Conservation (phyloP, 2,329 filamentous ascomycete genomes). For the Alternaria longipes region DNA sequence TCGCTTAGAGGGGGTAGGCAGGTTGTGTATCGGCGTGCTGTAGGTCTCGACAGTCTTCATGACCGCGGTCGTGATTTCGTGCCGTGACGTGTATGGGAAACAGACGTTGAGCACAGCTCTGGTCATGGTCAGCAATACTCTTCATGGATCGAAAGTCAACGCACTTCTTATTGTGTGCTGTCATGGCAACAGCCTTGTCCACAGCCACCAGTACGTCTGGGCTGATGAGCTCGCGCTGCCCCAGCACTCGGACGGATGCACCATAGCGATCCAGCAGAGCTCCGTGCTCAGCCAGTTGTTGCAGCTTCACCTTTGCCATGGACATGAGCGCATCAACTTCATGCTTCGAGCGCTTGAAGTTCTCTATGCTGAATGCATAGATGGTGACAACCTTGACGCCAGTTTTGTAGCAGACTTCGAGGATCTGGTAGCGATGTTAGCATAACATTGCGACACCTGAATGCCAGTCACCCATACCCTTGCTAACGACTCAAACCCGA, state of each 20-base stretch:
- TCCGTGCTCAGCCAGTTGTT: conserved; percentile 90
- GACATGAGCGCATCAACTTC: conserved; percentile 98
- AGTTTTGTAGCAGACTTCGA: conserved; percentile 98
- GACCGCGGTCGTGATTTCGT: conserved; percentile 93
- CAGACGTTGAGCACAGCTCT: conserved; percentile 86
- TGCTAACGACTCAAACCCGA: conserved; percentile 94
- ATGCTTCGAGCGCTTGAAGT: conserved; percentile 96
- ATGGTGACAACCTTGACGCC: conserved; percentile 97
- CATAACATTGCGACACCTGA: conserved; percentile 44
- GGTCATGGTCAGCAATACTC: conserved; percentile 14
- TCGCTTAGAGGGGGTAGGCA: conserved; percentile 65
- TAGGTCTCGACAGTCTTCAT: conserved; percentile 88
- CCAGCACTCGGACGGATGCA: conserved; percentile 83
- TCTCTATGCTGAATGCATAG: conserved; percentile 98
- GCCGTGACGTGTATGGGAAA: conserved; percentile 95
- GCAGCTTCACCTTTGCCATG: conserved; percentile 93
- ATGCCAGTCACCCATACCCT: conserved; percentile 64
- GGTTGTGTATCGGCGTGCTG: conserved; percentile 69
- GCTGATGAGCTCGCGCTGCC: conserved; percentile 83
- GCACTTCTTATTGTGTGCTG: conserved; percentile 83
- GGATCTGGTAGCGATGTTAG: conserved; percentile 63
- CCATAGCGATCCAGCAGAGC: conserved; percentile 93
- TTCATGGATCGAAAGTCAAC: conserved; percentile 21
- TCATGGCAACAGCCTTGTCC: conserved; percentile 85
- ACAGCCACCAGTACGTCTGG: conserved; percentile 89